Conservation (phyloP, 768 basidiomycete genomes). For the Gloeostereum incarnatum region DNA sequence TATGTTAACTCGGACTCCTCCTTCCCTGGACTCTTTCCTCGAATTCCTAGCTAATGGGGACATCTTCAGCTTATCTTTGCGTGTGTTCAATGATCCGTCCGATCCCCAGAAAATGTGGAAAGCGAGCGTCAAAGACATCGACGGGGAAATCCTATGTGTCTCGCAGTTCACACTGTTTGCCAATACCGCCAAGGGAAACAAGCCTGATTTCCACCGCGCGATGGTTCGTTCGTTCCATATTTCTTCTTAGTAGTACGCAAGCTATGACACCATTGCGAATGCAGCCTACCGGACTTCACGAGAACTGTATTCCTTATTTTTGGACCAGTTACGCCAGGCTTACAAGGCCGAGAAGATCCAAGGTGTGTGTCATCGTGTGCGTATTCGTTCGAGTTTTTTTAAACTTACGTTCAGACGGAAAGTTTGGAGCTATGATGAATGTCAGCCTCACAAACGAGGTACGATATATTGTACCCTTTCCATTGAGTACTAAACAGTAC, state of each 20-base stretch:
- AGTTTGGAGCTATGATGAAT: constrained; percentile 95
- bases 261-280: not conserved
- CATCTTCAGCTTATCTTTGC: constrained; percentile 51
- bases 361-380: constrained; percentile 34
- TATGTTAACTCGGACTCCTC: constrained; percentile 2
- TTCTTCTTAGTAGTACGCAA: not conserved
- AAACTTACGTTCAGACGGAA: constrained; percentile 52
- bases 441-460: constrained; percentile 86
- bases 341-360: constrained; percentile 75
- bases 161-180: constrained; percentile 92
- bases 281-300: constrained; percentile 62
- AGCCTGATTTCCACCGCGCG: constrained; percentile 88
- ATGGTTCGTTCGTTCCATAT: constrained; percentile 49
- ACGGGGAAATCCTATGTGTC: constrained; percentile 87
- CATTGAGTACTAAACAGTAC: constrained; percentile 1
- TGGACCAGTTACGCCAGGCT: constrained; percentile 52
- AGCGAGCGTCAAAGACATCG: constrained; percentile 75
- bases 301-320: constrained; percentile 61
- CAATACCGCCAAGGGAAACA: constrained; percentile 79
- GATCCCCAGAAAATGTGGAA: constrained; percentile 74
- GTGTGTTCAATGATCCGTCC: constrained; percentile 56
- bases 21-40: not conserved
- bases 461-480: constrained; percentile 11
- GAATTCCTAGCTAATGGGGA: not conserved
- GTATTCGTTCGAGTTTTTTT: constrained; percentile 2